Evolutionary conservation across 192 early-diverging fungal species (phyloP), one percentile per base, ranked within the genome.

Genomic region (Coemansia sp.): DNA sequence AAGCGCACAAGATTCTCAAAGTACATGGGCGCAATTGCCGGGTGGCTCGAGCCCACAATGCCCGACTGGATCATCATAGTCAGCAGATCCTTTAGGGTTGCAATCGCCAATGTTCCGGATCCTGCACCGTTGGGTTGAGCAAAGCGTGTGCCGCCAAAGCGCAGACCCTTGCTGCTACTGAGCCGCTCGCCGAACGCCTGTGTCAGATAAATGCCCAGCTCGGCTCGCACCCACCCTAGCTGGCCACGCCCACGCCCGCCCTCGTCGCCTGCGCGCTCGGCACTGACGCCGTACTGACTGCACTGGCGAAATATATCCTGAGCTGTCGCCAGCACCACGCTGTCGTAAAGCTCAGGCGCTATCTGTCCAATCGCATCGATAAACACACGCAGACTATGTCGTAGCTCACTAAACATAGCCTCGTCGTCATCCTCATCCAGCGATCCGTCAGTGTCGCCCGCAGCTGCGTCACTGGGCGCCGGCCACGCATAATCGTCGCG

Each of bases 401-500:
- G 82, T 36, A 64, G 64, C 61, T 70, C 66, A 46, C 49, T 47
- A 70, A 77, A 78, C 58, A 81, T 66, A 11, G 68, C 74, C 38
- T 76, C 84, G 46, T 85, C 82, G 66, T 93, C 93, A 61, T 86
- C 86, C 51, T 91, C 89, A 46, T 86, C 90, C 57, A 86, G 85
- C 21, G 87, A 89, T 14, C 84, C 88, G 18, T 84, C 89, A 58
- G 84, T 75, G 14, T 82, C 84, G 55, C 64, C 65, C 1, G 53
- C 49, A 5, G 54, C 63, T 5, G 72, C 61, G 47, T 71, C 70
- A 18, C 25, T 42, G 4, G 72, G 47, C 37, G 58, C 42, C 2
- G 77, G 77, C 84, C 86, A 91, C 7, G 87, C 83, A 56, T 87
- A 90, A 49, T 93, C 92, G 28, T 92, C 89, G 76, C 91, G 85